Conservation (phyloP, 352 stramenopile genomes). For the Lagenidium sp. region DNA sequence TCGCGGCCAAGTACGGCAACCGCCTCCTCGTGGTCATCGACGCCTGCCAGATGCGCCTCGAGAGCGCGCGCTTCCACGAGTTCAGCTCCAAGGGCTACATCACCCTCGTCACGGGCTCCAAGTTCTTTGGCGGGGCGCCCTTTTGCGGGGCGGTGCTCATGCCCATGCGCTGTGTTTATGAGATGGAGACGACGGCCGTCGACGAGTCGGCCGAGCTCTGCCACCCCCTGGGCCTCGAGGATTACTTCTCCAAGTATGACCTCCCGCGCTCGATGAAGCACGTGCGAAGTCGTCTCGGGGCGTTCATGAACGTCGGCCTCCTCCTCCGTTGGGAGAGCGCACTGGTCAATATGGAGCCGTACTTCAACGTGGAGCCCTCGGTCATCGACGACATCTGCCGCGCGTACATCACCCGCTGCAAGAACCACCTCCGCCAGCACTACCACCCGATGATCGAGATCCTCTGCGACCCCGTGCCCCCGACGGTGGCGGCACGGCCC, state of each 20-base stretch:
- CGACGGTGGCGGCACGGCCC: conserved; percentile 6
- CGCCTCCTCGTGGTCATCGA: conserved; percentile 78
- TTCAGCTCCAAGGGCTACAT: conserved; percentile 60
- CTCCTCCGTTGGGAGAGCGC: conserved; percentile 77
- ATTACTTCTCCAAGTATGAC: conserved; percentile 83
- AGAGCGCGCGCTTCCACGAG: conserved; percentile 45
- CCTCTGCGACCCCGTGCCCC: conserved; percentile 18
- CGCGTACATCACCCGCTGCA: conserved; percentile 50
- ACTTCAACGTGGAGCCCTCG: conserved; percentile 36
- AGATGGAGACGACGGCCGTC: conserved; percentile 64
- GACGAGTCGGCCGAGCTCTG: conserved; percentile 50
- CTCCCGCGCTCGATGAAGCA: conserved; percentile 58
- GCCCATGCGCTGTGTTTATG: conserved; percentile 60
- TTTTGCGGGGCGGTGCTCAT: conserved; percentile 84
- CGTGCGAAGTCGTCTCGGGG: conserved; percentile 36
- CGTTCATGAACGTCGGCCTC: conserved; percentile 67
- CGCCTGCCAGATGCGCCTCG: conserved; percentile 80
- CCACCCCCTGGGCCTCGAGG: conserved; percentile 56
- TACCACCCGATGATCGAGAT: conserved; percentile 42
- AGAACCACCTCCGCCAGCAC: conserved; percentile 25
- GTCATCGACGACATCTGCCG: conserved; percentile 38
- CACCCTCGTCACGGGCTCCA: conserved; percentile 77
- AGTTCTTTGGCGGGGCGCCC: conserved; percentile 81
- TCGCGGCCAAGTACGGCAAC: conserved; percentile 51
- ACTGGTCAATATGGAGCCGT: conserved; percentile 75